Conservation (phyloP, 495 filamentous ascomycete species). For the Penicillium antarcticum region DNA sequence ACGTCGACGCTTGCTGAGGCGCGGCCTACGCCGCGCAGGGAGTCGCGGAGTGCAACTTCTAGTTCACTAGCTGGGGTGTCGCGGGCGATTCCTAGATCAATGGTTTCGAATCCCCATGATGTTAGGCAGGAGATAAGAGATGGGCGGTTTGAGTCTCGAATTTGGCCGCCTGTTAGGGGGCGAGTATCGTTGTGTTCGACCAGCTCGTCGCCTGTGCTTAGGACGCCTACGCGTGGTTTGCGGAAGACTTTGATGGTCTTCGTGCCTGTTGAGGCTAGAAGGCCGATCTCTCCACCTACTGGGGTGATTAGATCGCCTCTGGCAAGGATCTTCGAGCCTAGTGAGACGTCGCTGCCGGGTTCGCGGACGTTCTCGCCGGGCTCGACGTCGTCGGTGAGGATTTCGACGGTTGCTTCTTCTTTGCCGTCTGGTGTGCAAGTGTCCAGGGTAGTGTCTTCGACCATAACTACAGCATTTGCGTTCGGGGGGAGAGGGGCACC, state of each 20-base stretch:
- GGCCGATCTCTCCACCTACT: slow-evolving; percentile 84
- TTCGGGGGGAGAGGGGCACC: slow-evolving; percentile 87
- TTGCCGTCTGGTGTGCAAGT: slow-evolving; percentile 70
- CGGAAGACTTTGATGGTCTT: slow-evolving; percentile 69
- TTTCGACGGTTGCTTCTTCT: slow-evolving; percentile 85
- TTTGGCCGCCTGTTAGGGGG: slow-evolving; percentile 70
- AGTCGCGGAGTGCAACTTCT: slow-evolving; percentile 69
- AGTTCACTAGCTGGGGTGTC: slow-evolving; percentile 72
- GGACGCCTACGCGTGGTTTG: slow-evolving; percentile 75
- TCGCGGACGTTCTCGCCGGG: slow-evolving; percentile 87
- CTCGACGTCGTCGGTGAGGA: slow-evolving; percentile 69
- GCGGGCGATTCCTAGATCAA: slow-evolving; percentile 84
- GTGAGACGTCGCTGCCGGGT: slow-evolving; percentile 79
- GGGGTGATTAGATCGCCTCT: slow-evolving; percentile 76
- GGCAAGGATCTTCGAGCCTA: slow-evolving; percentile 64
- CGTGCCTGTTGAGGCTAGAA: slow-evolving; percentile 82
- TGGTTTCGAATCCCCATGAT: slow-evolving; percentile 72
- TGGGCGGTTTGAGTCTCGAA: slow-evolving; percentile 89
- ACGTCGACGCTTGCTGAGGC: slow-evolving; percentile 58
- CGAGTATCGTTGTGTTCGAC: slow-evolving; percentile 68
- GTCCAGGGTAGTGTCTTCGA: slow-evolving; percentile 82
- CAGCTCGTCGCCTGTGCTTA: slow-evolving; percentile 95
- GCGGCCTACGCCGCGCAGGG: slow-evolving; percentile 53
- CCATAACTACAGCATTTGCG: slow-evolving; percentile 93
- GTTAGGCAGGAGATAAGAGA: slow-evolving; percentile 72